Evolutionary conservation across 2,329 filamentous ascomycete genomes (phyloP).

Genomic region (Fusarium liriodendri): DNA sequence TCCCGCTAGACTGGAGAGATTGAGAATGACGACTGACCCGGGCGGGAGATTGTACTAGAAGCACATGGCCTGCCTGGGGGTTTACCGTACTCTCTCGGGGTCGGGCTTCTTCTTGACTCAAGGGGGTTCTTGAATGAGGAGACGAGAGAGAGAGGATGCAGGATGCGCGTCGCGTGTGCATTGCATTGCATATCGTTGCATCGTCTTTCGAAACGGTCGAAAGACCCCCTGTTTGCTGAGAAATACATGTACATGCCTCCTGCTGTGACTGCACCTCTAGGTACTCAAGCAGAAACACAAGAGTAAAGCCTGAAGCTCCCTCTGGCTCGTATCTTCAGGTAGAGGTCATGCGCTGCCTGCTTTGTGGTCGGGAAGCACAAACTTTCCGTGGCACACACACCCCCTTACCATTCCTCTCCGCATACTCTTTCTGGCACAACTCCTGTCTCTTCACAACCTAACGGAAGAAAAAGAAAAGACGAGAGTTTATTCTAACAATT

Average conservation of each 20-base stretch:
- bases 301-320: background rate
- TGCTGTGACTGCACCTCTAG: background rate
- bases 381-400: background rate
- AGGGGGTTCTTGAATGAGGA: background rate
- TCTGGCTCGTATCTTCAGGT: background rate
- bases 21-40: background rate
- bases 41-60: background rate
- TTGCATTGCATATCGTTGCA: slow-evolving; percentile 15
- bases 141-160: background rate
- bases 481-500: background rate
- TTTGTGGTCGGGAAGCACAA: background rate
- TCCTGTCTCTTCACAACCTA: slow-evolving; percentile 16
- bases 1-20: background rate
- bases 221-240: background rate
- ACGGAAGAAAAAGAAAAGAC: background rate
- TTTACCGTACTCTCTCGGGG: background rate
- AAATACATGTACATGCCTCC: background rate
- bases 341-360: slow-evolving; percentile 7
- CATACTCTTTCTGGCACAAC: background rate
- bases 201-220: background rate
- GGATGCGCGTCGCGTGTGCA: background rate
- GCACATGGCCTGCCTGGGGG: background rate
- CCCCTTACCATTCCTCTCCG: slow-evolving; percentile 24
- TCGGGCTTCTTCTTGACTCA: background rate
- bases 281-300: slow-evolving; percentile 2